Base-by-base conservation (phyloP, 2,329 filamentous ascomycete genomes). In the Mycosphaerelloides madeirae region DNA sequence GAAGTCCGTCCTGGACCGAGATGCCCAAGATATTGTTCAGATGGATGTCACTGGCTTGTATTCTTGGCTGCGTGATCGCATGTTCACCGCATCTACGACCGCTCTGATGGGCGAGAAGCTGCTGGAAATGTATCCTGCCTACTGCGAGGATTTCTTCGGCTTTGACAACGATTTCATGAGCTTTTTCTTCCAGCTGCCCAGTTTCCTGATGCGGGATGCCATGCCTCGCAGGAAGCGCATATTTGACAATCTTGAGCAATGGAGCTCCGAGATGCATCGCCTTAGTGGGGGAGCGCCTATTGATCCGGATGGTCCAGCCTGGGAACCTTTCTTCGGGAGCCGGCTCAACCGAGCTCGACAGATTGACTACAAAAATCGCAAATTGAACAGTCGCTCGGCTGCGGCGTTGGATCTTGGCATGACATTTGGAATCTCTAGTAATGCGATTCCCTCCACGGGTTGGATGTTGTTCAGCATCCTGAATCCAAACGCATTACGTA, bases 381-480 rank as follows among this genome's bases (percentile, higher is more conserved):
- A 47, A 2, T 37, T 63, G 12, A 53, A 52, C 19, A 40, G 45
- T n/a, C 41, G 52, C 13, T 51, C 55, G 11, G 40, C 43, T 3
- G 59, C 57, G 15, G 45, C 43, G 3, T 32, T 62, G 11, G 60
- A 64, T 54, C 13, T 61, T 2, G 63, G 61, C 15, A 59, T 65
- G 13, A 55, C 59, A 1, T 65, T 64, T 37, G 63, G 57, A 4
- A 40, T 64, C 3, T 52, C 46, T 5, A 60, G 54, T 36, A 65
- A 65, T 41, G 59, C 57, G 3, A 62, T 65, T 14, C 61, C 63
- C 9, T 54, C 56, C 6, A 56, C 62, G 1, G 55, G 53, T 2
- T 65, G 62, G 62, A 63, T 65, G 56, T 41, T 65, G 9, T 55
- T 64, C 48, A 53, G 62, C 37, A 48, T 65, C n/a, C 46, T 64